phyloP scores from a whole-genome alignment of 1,284 basidiomycete species.

The Apiotrichum montevideense region DNA sequence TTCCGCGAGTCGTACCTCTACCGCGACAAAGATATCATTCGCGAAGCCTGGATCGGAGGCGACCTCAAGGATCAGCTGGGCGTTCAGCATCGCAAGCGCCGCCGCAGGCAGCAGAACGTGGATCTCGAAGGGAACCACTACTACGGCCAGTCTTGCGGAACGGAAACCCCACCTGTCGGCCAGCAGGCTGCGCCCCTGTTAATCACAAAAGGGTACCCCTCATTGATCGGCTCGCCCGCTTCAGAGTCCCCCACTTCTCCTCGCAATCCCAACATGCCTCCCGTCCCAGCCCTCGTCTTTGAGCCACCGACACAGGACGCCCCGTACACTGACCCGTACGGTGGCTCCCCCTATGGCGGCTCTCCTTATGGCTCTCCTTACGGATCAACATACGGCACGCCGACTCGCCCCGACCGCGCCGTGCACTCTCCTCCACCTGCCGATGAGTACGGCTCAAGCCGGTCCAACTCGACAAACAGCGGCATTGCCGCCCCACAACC shows the following conservation, averaged over 20 bases:
- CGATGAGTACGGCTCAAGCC: too few relatives aligned
- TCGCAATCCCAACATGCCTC: not conserved
- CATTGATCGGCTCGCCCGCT: not conserved
- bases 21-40: conserved; percentile 62
- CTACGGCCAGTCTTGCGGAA: not conserved
- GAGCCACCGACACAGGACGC: not conserved
- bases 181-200: not conserved
- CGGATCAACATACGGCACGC: not conserved
- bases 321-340: not conserved
- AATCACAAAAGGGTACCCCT: not conserved
- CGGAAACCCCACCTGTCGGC: too few relatives aligned
- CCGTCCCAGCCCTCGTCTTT: not conserved
- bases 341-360: not conserved
- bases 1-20: conserved; percentile 32
- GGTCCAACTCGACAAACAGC: not conserved
- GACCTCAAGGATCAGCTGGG: conserved; percentile 77
- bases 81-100: conserved; percentile 47
- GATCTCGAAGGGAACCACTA: conserved; percentile 1
- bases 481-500: not conserved
- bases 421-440: not conserved
- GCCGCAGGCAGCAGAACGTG: conserved; percentile 2
- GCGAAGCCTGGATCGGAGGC: conserved; percentile 80
- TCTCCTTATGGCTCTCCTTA: not conserved
- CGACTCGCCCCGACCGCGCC: not conserved
- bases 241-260: not conserved